These are phyloP conservation scores for Pterocarpus macrocarpus DNA, from an alignment of 306 rosid genomes.

Conservation along the genomic window DNA sequence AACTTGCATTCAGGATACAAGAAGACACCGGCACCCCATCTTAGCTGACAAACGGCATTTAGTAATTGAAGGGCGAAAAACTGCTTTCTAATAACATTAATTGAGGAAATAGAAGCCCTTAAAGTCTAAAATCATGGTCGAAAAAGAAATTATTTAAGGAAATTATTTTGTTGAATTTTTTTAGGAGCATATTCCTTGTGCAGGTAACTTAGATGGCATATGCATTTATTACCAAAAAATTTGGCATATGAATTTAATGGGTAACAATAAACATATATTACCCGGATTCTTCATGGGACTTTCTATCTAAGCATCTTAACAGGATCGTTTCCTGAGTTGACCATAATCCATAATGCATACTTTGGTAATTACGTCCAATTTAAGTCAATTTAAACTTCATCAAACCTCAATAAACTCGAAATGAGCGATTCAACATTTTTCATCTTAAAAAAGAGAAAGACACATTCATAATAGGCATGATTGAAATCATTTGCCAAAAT, in stretches of 20 bases:
- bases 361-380: conserved; percentile 26
- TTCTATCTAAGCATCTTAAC: neutral
- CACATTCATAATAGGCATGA: conserved; percentile 48
- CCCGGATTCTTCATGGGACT: conserved; percentile 42
- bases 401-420: conserved; percentile 11
- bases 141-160: neutral
- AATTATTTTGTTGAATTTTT: conserved; percentile 20
- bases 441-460: neutral
- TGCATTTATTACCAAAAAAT: conserved; percentile 19
- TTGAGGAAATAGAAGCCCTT: no score
- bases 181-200: neutral
- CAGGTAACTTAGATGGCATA: conserved; percentile 26
- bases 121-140: conserved; percentile 31
- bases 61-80: conserved; percentile 31
- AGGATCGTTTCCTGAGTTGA: conserved; percentile 34
- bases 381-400: conserved; percentile 1
- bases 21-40: conserved; percentile 11
- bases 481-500: conserved; percentile 44
- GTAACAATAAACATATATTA: conserved; percentile 16
- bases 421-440: neutral
- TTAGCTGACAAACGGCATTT: conserved; percentile 43
- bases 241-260: conserved; percentile 29
- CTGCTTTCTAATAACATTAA: neutral
- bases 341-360: neutral
- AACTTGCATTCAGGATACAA: neutral